Evolutionary conservation across 352 stramenopile genomes (phyloP), one percentile per base, ranked within the genome.

Genomic region (Phytophthora boehmeriae): DNA sequence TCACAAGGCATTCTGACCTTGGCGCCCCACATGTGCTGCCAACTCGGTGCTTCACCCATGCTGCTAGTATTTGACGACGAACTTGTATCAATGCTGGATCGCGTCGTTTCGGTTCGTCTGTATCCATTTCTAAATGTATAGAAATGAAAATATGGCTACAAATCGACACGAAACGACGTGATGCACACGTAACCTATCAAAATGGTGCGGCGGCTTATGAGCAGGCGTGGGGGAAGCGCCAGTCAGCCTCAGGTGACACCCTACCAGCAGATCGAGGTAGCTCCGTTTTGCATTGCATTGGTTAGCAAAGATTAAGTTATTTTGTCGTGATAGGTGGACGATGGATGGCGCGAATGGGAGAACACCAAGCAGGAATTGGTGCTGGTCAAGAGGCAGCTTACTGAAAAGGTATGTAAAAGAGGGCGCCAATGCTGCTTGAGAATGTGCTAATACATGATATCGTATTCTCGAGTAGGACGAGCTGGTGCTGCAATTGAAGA

Each of bases 1-100:
- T 94, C 86, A 64, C 86, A 94, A 25, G 87, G 87, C 81, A 93
- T 95, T 65, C 89, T 89, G 43, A 95, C 86, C 54, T 90, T 91
- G 43, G 86, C 81, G 20, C 86, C 86, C 83, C 86, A 95, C 87
- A 95, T 95, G 71, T 93, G 76, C 59, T 92, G 83, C 87, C 86
- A 95, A 35, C 81, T 93, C 38, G 83, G 83, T 14, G 81, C 83
- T 46, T 94, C 83, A 20, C 80, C 77, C 81, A 91, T 94, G 1
- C 8, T 57, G 25, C 10, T 34, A 25, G 35, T 34, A 44, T 59
- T 25, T 47, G 48, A 53, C 17, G 20, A 10, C 47, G 23, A n/a
- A n/a, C 16, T 48, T 0, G 50, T 54, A 42, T 36, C 27, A 55
- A 30, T 16, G n/a, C 20, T 23, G 54, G 62, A 71, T 66, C 46